A percentile compares a stretch with the other conserved stretches of the same genome.
These are phyloP conservation scores for Daldinia grandis DNA, from an alignment of 495 filamentous ascomycete genomes.

Conservation along the genomic window DNA sequence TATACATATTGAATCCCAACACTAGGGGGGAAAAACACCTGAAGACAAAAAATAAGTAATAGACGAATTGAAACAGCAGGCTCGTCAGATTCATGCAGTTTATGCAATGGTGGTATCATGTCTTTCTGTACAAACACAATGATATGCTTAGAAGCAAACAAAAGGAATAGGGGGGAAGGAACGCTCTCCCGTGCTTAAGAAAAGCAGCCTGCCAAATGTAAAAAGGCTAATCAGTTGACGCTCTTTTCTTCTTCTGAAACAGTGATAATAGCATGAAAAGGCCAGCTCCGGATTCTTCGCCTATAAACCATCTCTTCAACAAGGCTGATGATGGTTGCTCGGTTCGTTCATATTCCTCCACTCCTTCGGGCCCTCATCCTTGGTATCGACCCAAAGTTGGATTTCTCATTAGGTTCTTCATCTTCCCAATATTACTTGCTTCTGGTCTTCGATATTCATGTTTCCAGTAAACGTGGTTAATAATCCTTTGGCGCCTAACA, in stretches of 20 bases:
- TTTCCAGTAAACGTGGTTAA: slow-evolving; percentile 25
- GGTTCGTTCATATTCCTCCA: slow-evolving; percentile 30
- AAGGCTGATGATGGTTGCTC: background rate
- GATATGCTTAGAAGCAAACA: slow-evolving; percentile 33
- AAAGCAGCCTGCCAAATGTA: slow-evolving; percentile 1
- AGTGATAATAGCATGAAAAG: slow-evolving; percentile 1
- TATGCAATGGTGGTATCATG: slow-evolving; percentile 56
- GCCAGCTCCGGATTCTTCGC: background rate
- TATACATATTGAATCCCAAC: slow-evolving; percentile 5
- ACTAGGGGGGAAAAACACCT: background rate
- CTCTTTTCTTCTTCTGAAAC: background rate
- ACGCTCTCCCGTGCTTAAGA: slow-evolving; percentile 10
- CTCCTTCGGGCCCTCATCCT: slow-evolving; percentile 43
- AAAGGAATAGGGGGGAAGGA: slow-evolving; percentile 41
- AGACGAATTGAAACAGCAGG: slow-evolving; percentile 8
- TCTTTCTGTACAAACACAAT: slow-evolving; percentile 49
- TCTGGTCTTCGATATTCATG: slow-evolving; percentile 36
- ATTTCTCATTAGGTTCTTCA: slow-evolving; percentile 47
- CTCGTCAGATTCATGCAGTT: slow-evolving; percentile 47
- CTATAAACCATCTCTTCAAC: slow-evolving; percentile 1
- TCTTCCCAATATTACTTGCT: slow-evolving; percentile 38
- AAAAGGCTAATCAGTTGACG: background rate
- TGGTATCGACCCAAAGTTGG: slow-evolving; percentile 40
- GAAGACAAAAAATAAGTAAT: background rate
- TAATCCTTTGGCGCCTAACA: slow-evolving; percentile 4